Base-by-base conservation (phyloP, 768 basidiomycete species). In the Nidularia sp. region DNA sequence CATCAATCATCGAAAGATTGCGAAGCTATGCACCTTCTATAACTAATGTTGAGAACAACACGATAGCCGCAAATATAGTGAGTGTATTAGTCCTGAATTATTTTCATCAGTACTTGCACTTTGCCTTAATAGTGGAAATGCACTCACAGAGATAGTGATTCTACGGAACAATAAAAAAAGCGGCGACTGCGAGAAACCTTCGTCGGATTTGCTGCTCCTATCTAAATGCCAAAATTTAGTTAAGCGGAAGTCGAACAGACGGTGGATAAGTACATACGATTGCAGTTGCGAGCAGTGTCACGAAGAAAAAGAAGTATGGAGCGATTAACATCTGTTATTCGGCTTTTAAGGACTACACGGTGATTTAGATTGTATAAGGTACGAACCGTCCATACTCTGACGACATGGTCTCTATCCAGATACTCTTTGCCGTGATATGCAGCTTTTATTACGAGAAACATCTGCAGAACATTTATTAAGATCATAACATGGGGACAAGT, bases 131-230 rank as follows among this genome's bases (percentile, higher is more conserved):
- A 15, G 25, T 34, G n/a, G 49, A 1, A n/a, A 10, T 12, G 13
- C 41, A 1, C 71, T 55, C 56, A 78, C 76, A 78, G 57, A 5
- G 63, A 51, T 2, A 57, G 33, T 7, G 61, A 68, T 10, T 74
- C 55, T 5, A 79, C 66, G 3, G 77, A 79, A 55, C 79, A 80
- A 58, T 79, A 79, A 57, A 80, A 79, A 55, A 76, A 78, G 4
- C 77, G 74, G 29, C 78, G 71, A 56, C 65, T 68, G n/a, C 78
- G 74, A 18, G 74, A 74, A 12, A 79, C 66, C 1, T 57, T 62
- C 1, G 49, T 47, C 8, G 73, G 71, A 47, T 74, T 59, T 6
- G 52, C 57, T 1, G 70, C 67, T 1, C 77, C 77, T 50, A 76
- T 60, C 74, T 79, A 48, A 1, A 51, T 18, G 35, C 9, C 46